phyloP scores from a whole-genome alignment of 2,329 filamentous ascomycete species.

The Trichoderma lentiforme region DNA sequence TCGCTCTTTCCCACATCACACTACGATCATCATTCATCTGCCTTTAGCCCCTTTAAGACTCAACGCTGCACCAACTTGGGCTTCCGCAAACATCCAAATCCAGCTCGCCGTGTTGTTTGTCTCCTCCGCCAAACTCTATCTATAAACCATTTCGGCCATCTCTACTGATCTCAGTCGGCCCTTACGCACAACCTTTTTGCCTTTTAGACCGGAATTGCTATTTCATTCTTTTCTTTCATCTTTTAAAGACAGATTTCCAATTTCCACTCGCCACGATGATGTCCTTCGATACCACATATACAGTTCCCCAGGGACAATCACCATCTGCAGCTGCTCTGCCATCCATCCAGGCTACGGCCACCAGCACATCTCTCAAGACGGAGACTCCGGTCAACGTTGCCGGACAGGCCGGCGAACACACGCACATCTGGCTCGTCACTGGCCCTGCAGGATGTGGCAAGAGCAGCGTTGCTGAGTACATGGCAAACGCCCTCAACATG shows the following conservation, averaged over 20 bases:
- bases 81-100: not conserved
- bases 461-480: conserved; percentile 66
- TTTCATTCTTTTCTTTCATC: not conserved
- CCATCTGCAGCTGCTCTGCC: conserved; percentile 24
- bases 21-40: not conserved
- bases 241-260: not conserved
- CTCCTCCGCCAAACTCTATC: not conserved
- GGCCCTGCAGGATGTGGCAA: conserved; percentile 79
- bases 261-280: conserved; percentile 39
- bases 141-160: not conserved
- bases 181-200: not conserved
- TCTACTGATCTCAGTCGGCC: not conserved
- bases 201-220: not conserved
- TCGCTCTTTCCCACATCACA: not conserved
- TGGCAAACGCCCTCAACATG: conserved; percentile 60
- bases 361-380: conserved; percentile 12
- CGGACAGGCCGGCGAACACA: conserved; percentile 35
- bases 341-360: conserved; percentile 5
- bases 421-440: conserved; percentile 78
- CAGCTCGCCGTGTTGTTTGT: not conserved
- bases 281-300: conserved; percentile 47
- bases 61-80: not conserved
- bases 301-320: conserved; percentile 40
- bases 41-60: not conserved
- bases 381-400: conserved; percentile 29